Evolutionary conservation across 306 rosid species (phyloP).

Genomic region (Elaeagnus macrophylla): DNA sequence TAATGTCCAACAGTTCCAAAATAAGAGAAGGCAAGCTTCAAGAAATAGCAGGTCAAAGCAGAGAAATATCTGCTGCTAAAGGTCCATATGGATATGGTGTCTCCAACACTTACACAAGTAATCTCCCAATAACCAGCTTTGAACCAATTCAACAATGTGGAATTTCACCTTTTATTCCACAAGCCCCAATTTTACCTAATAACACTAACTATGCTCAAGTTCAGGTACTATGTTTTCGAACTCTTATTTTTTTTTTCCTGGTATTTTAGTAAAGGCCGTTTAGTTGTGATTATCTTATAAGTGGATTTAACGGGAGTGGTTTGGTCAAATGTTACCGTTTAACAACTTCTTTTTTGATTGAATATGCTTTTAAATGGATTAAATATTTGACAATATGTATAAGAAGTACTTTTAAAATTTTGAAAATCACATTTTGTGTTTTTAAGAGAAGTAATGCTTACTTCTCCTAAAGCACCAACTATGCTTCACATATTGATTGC

Average conservation of each 20-base stretch:
- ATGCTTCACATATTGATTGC: too few relatives aligned
- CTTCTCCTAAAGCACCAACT: too few relatives aligned
- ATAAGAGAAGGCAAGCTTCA: neutral
- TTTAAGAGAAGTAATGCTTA: too few relatives aligned
- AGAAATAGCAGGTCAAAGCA: neutral
- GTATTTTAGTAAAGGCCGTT: neutral
- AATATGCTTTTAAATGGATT: too few relatives aligned
- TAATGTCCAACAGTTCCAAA: neutral
- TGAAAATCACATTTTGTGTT: too few relatives aligned
- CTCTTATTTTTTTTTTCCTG: neutral
- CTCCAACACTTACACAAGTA: neutral
- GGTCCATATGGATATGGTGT: neutral
- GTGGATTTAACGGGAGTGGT: too few relatives aligned
- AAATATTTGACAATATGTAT: too few relatives aligned
- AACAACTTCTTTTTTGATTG: too few relatives aligned
- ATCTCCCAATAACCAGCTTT: neutral
- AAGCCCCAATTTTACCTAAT: neutral
- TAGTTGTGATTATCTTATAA: too few relatives aligned
- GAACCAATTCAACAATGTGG: neutral
- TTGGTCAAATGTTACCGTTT: too few relatives aligned
- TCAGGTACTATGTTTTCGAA: neutral
- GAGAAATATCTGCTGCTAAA: neutral
- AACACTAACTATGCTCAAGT: neutral
- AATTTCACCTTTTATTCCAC: neutral
- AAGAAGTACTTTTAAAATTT: too few relatives aligned